Evolutionary conservation across 768 basidiomycete genomes (phyloP), one percentile per base, ranked within the genome.

Genomic region (Thelephora ganbajun): DNA sequence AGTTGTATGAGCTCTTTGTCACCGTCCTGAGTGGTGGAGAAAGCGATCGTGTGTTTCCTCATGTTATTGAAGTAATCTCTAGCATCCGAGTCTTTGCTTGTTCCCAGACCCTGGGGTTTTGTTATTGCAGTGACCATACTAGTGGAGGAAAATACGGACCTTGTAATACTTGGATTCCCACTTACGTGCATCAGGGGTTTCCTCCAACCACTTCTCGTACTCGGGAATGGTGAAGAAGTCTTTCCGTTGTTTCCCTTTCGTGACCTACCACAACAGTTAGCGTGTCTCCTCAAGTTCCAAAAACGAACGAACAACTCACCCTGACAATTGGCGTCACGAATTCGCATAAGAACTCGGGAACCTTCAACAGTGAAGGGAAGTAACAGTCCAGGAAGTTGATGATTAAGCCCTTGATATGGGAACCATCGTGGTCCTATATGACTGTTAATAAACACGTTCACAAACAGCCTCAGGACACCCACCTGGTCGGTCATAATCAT

Each of bases 401-500:
- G 44, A 99, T 73, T 6, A 98, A 76, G n/a, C 96, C 96, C 64
- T 99, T 99, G 69, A 99, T 99, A 66, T 99, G 96, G n/a, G 96
- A 98, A 45, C 96, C 96, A 65, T 99, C 96, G 66, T 98, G 91
- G 77, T 99, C 96, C 91, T 96, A 59, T 3, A 44, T 16, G 42
- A 4, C 16, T 16, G 37, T 16, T 9, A 22, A 49, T 52, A 11
- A 37, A 7, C 12, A n/a, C 11, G 6, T 1, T 35, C 42, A 35
- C 36, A 42, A 46, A 44, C 33, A 13, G 13, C 20, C 41, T 35
- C 26, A 41, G 22, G 19, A 39, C 14, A 63, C 74, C 43, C 46
- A 90, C 92, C 77, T 97, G 94, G 82, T 99, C 96, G 3, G 96
- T 90, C 96, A 99, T 99, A 56, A 99, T 89, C 96, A 99, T 99